Base-by-base conservation (phyloP, 2,329 filamentous ascomycete genomes). In the Lecanosticta acicola region DNA sequence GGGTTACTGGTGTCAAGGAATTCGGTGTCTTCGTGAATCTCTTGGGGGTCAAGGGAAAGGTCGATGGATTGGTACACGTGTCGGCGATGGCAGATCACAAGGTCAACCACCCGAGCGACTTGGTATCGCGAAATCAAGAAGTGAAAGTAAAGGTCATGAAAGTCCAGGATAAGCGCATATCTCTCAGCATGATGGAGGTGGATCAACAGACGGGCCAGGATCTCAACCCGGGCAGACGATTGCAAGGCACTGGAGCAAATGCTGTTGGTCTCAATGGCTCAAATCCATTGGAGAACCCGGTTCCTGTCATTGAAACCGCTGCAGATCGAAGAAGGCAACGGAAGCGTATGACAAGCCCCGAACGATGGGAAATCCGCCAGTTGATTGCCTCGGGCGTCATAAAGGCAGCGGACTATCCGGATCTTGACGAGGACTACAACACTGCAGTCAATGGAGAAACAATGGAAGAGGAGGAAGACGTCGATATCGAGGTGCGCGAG, bases 321-420 rank as follows among this genome's bases (percentile, higher is more conserved):
- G 72, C 74, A 33, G 72, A 73, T 5, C 75, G 73, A 0, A 71
- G 75, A 55, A 78, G 75, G 37, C 84, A 84, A 45, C 88, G 87
- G 65, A 98, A 98, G 72, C 79, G 93, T 42, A 84, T 97, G 83
- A 97, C 91, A 0, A 96, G 91, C 11, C 93, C 93, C 1, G 93
- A 98, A 64, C 76, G 93, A 62, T 98, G 93, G 91, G 93, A 98
- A 66, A 96, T 98, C 52, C 82, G 91, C 51, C 93, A 98, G 63
- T 75, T 98, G 42, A 97, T 98, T 61, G 89, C 91, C 3, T 95
- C 93, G 3, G 93, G 94, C 37, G 91, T 94, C 7, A 85, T 88
- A 14, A 94, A 93, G 58, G 90, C 88, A 0, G 86, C 87, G 0
- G 91, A 97, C 58, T 96, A 95, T 63, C 93, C 93, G 0, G 91